These are phyloP conservation scores for Coemansia sp. DNA, from an alignment of 192 early-diverging fungal genomes.

Conservation along the genomic window DNA sequence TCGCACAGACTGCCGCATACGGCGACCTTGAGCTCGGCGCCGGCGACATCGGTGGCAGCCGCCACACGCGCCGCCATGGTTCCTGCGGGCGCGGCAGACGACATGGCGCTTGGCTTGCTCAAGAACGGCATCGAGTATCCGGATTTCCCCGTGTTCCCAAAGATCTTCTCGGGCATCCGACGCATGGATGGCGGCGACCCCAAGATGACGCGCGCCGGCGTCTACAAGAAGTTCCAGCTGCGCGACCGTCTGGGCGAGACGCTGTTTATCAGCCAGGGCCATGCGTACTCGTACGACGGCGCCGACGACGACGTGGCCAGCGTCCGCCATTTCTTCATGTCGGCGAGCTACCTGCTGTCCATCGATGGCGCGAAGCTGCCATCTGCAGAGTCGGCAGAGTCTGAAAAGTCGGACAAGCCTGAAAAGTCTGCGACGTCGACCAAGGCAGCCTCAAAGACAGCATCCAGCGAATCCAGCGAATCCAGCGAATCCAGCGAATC, in stretches of 20 bases:
- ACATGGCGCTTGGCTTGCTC: slow-evolving; percentile 8
- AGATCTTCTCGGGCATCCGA: slow-evolving; percentile 33
- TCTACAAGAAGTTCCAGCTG: slow-evolving; percentile 38
- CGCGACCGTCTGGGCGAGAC: slow-evolving; percentile 36
- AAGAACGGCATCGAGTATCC: slow-evolving; percentile 25
- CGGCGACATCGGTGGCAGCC: background rate
- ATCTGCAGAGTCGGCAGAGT: background rate
- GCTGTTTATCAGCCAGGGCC: slow-evolving; percentile 19
- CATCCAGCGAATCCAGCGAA: background rate
- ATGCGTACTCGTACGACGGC: slow-evolving; percentile 30
- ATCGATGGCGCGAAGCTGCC: slow-evolving; percentile 18
- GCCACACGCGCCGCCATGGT: background rate
- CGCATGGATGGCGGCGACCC: slow-evolving; percentile 14
- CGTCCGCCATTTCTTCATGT: slow-evolving; percentile 35
- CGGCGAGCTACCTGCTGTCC: slow-evolving; percentile 40
- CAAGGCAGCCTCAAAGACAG: no score
- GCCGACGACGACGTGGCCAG: slow-evolving; percentile 6
- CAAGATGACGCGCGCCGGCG: slow-evolving; percentile 30
- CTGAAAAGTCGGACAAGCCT: background rate
- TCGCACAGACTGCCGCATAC: slow-evolving; percentile 6
- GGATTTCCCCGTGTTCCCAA: slow-evolving; percentile 30
- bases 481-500: background rate
- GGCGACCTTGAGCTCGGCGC: no score
- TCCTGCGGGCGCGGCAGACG: background rate
- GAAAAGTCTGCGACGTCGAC: background rate